phyloP scores from a whole-genome alignment of 768 basidiomycete species.

The Boletus sp. region DNA sequence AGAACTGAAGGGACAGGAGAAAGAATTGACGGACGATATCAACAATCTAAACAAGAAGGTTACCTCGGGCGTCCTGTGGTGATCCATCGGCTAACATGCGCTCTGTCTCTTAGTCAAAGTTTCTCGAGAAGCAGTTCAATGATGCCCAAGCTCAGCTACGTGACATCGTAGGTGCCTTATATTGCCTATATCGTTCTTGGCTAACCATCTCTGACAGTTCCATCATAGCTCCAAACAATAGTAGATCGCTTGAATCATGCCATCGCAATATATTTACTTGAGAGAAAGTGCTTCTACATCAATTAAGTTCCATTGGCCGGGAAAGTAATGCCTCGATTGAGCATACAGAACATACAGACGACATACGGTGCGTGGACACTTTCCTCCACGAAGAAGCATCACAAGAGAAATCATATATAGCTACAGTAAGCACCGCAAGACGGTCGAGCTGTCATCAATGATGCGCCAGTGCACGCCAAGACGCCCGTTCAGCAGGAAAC shows the following conservation, averaged over 20 bases:
- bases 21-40: constrained; percentile 81
- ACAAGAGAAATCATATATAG: not conserved
- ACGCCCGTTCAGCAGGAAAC: constrained; percentile 18
- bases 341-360: not conserved
- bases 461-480: constrained; percentile 12
- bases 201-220: constrained; percentile 21
- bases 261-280: constrained; percentile 9
- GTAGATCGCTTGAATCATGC: constrained; percentile 9
- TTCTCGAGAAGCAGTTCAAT: constrained; percentile 89
- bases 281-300: not conserved
- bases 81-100: not conserved
- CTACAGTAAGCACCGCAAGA: not conserved
- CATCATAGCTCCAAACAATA: constrained; percentile 29
- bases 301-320: not conserved
- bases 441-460: constrained; percentile 5
- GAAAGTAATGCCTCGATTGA: not conserved
- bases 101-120: constrained; percentile 64
- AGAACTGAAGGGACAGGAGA: constrained; percentile 73
- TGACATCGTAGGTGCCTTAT: constrained; percentile 61
- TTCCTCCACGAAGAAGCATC: not conserved
- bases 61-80: not conserved
- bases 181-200: not conserved
- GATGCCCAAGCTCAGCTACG: constrained; percentile 85
- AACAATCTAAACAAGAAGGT: constrained; percentile 84
- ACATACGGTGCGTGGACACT: not conserved